Evolutionary conservation across 2,329 filamentous ascomycete genomes (phyloP).

Genomic region (Pseudocercospora macadamiae): DNA sequence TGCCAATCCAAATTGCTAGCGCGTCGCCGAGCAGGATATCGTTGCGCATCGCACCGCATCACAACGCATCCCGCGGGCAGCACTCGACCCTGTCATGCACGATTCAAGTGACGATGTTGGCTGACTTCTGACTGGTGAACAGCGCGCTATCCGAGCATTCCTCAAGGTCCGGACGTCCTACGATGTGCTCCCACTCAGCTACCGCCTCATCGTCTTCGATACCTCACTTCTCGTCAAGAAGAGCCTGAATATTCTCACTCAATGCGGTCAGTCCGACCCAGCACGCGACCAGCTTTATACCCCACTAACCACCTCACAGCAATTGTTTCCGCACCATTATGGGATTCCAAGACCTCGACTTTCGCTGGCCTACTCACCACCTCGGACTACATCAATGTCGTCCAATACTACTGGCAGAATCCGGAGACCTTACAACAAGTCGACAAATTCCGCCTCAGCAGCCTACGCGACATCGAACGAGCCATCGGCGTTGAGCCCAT

Average conservation of each 20-base stretch:
- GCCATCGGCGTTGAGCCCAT: conserved; percentile 88
- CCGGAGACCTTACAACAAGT: conserved; percentile 87
- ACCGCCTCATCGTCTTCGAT: conserved; percentile 93
- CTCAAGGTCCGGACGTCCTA: conserved; percentile 96
- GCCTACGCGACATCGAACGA: conserved; percentile 91
- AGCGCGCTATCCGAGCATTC: conserved; percentile 93
- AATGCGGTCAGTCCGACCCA: conserved; percentile 69
- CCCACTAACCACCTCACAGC: conserved; percentile 55
- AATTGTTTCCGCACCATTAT: conserved; percentile 95
- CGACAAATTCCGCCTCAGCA: conserved; percentile 91
- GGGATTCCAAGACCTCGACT: conserved; percentile 90
- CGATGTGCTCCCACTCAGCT: conserved; percentile 94
- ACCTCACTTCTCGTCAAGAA: conserved; percentile 95
- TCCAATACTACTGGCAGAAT: conserved; percentile 98
- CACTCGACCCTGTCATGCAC: not conserved
- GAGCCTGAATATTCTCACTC: conserved; percentile 90
- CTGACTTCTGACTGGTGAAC: conserved; percentile 25
- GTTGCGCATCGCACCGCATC: not conserved
- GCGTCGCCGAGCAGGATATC: not conserved
- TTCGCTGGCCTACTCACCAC: conserved; percentile 95
- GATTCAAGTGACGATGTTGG: not conserved
- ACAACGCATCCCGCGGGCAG: not conserved
- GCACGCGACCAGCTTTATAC: not conserved
- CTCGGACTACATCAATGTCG: conserved; percentile 97
- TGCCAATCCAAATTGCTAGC: conserved; percentile 21